These are phyloP conservation scores for Monosporozyma unispora DNA, from an alignment of 805 yeast species.

Conservation along the genomic window DNA sequence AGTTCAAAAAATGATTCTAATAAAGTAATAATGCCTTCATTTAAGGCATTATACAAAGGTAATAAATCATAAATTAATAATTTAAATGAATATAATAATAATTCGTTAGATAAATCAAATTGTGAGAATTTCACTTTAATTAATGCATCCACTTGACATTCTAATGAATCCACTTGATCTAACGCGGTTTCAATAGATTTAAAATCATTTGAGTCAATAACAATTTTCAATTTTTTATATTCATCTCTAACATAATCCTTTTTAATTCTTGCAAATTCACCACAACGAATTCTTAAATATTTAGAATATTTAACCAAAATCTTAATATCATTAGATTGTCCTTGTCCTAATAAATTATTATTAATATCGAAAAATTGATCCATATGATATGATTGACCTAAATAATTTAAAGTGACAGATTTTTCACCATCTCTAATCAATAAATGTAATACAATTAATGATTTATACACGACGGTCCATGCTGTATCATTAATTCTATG, in stretches of 20 bases:
- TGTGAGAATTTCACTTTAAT: slow-evolving; percentile 69
- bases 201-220: slow-evolving; percentile 37
- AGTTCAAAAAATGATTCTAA: slow-evolving; percentile 93
- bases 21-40: slow-evolving; percentile 91
- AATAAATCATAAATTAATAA: slow-evolving; percentile 84
- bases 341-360: slow-evolving; percentile 15
- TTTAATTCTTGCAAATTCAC: slow-evolving; percentile 54
- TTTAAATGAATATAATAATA: slow-evolving; percentile 74
- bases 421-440: slow-evolving; percentile 88
- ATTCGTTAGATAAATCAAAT: slow-evolving; percentile 74
- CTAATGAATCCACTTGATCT: slow-evolving; percentile 73
- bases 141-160: slow-evolving; percentile 68
- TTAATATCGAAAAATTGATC: slow-evolving; percentile 40
- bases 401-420: slow-evolving; percentile 59
- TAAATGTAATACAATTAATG: slow-evolving; percentile 76
- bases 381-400: slow-evolving; percentile 34
- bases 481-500: slow-evolving; percentile 65
- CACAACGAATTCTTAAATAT: slow-evolving; percentile 60
- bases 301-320: slow-evolving; percentile 58
- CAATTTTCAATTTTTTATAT: slow-evolving; percentile 38
- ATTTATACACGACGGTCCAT: slow-evolving; percentile 86
- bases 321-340: slow-evolving; percentile 38
- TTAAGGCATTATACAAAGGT: slow-evolving; percentile 77
- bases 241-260: slow-evolving; percentile 76
- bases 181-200: slow-evolving; percentile 64